Evolutionary conservation across 768 basidiomycete genomes (phyloP), one percentile per base, ranked within the genome.

Genomic region (Cystobasidium tubakii): DNA sequence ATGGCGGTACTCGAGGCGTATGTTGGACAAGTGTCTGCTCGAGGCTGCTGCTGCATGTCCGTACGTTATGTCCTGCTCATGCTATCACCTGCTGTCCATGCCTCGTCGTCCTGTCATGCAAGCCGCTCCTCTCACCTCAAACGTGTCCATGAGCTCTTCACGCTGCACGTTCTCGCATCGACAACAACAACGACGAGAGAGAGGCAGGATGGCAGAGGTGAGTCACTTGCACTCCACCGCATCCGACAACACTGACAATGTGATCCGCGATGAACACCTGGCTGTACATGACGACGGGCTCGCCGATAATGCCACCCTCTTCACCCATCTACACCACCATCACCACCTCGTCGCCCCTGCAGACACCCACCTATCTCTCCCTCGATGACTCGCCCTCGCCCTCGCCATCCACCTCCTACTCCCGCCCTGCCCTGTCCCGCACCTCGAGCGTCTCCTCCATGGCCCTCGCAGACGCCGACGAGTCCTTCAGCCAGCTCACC

Each of bases 401-500:
- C 33, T 65, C 63, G 15, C 10, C 33, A 3, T 39, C 36, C 36
- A 6, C 31, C 4, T 17, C 33, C 1, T 29, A 9, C 43, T 65
- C 54, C 7, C 69, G 69, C 17, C 69, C 69, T n/a, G 69, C 46
- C 13, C 69, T 71, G 15, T 71, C 69, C 1, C 69, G 69, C 21
- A 44, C 69, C 2, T 55, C 53, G 17, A 71, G 69, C 69, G 55
- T 71, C 33, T 54, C 34, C 54, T 71, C 43, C 7, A 65, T 27
- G 71, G 74, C 72, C 39, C 60, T 74, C 42, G 55, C 46, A 7
- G 75, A 77, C 7, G 63, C 73, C 21, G 75, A 76, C 66, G 75
- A 76, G 1, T 54, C 66, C n/a, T 73, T 77, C 46, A 42, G 60
- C 2, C 71, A 69, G 7, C 62, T 78, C 27, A 73, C 73, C 1